Base-by-base conservation (phyloP, 345 rosid genomes). In the Eucalyptus camaldulensis region DNA sequence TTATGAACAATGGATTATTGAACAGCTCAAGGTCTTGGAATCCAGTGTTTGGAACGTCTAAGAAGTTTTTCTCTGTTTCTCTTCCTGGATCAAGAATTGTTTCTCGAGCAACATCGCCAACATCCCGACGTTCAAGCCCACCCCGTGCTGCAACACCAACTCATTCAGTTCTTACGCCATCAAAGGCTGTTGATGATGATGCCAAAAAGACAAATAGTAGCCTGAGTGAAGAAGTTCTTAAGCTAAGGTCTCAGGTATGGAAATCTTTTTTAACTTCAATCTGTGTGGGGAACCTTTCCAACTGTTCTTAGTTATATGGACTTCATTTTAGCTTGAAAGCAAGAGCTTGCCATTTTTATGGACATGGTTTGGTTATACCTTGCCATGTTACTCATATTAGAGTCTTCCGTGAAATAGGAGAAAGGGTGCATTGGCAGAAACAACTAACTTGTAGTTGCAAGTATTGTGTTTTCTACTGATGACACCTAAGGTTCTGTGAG, bases 51-150 rank as follows among this genome's bases (percentile, higher is more conserved):
- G 96, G 94, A 87, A 93, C 97, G 87, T 95, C 98, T 88, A 96
- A 95, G 93, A 94, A 95, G 86, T 92, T 95, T 87, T 94, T 95
- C 89, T 96, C 98, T 58, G 97, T 94, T 85, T 96, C 98, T 88
- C 95, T 96, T 91, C 98, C 98, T 88, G 96, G 97, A 83, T 96
- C 98, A 89, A 92, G 98, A 89, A 96, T 96, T 80, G 95, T 92
- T 87, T 96, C 98, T 89, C 94, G 98, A 87, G 98, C 98, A 90
- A 94, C 98, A 90, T 96, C 98, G 58, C 98, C 98, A 87, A 96
- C 94, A 87, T 96, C 97, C 54, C 95, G 97, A 87, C 95, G 96
- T 51, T 90, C 96, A 8, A 96, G 97, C 88, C 97, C 97, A 43
- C 97, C 96, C 80, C 94, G 98, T 89, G 92, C 97, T 69, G 93